A percentile compares a stretch with the other conserved stretches of the same genome.
Evolutionary conservation across 768 basidiomycete genomes (phyloP).

Genomic region (Tylopilus subfusipes): DNA sequence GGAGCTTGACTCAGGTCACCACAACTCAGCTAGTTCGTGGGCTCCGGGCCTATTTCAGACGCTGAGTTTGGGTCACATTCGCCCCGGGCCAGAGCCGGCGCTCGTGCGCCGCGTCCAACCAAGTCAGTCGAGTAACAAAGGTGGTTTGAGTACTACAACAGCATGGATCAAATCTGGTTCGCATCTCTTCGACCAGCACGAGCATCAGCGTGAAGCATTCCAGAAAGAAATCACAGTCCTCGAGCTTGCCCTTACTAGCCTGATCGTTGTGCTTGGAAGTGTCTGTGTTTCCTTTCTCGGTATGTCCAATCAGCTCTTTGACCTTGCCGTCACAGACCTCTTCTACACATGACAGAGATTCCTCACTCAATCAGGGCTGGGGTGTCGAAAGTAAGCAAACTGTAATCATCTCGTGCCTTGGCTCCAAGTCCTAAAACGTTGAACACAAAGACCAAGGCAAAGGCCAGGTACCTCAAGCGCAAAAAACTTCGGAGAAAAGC

Average conservation of each 20-base stretch:
- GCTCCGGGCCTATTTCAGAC: background rate
- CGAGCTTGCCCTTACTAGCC: no score
- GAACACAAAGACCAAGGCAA: slow-evolving; percentile 66
- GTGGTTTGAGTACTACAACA: background rate
- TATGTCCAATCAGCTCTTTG: background rate
- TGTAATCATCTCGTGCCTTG: background rate
- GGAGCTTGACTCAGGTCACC: background rate
- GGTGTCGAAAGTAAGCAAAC: slow-evolving; percentile 21
- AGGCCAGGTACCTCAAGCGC: slow-evolving; percentile 66
- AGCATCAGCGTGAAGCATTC: no score
- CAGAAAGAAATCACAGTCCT: no score
- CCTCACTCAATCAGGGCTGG: slow-evolving; percentile 1
- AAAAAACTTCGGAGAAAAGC: slow-evolving; percentile 67
- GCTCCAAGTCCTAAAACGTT: background rate
- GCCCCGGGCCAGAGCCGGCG: background rate
- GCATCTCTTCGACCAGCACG: background rate
- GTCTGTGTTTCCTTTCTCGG: background rate
- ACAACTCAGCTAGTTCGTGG: background rate
- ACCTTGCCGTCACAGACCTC: background rate
- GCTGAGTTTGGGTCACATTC: background rate
- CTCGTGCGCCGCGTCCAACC: background rate
- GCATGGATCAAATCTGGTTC: no score
- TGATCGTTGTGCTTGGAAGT: no score
- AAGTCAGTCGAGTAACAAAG: background rate
- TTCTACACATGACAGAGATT: slow-evolving; percentile 8